Percentiles rank a stretch among this genome's conserved stretches.
phyloP scores from a whole-genome alignment of 202 grass and related monocot species.

The Schoenoplectus tabernaemontani region DNA sequence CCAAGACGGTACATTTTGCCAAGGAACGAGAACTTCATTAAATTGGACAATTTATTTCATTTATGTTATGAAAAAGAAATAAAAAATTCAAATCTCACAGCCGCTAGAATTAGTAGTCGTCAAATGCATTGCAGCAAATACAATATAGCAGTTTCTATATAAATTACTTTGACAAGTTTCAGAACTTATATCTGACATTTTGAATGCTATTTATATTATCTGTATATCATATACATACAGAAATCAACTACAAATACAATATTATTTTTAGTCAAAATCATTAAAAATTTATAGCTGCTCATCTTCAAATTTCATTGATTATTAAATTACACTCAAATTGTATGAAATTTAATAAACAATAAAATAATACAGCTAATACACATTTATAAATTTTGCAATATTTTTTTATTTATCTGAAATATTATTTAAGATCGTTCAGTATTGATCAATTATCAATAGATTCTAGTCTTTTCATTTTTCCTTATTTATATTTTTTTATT shows the following conservation, averaged over 20 bases:
- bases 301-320: neutral
- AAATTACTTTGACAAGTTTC: neutral
- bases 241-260: neutral
- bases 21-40: neutral
- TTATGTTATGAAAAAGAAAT: neutral
- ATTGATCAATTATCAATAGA: neutral
- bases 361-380: neutral
- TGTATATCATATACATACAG: neutral
- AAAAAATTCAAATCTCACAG: neutral
- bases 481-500: neutral
- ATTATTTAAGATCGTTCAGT: neutral
- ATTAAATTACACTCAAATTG: neutral
- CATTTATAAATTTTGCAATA: neutral
- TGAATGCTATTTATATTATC: neutral
- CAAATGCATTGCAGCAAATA: neutral
- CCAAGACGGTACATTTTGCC: neutral
- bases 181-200: neutral
- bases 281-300: neutral
- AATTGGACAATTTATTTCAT: neutral
- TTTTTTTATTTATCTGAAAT: neutral
- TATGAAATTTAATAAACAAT: neutral
- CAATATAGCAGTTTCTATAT: neutral
- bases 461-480: neutral
- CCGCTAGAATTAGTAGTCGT: neutral
- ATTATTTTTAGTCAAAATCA: neutral